Conservation (phyloP, 2,329 filamentous ascomycete genomes). For the Botrytis aclada region DNA sequence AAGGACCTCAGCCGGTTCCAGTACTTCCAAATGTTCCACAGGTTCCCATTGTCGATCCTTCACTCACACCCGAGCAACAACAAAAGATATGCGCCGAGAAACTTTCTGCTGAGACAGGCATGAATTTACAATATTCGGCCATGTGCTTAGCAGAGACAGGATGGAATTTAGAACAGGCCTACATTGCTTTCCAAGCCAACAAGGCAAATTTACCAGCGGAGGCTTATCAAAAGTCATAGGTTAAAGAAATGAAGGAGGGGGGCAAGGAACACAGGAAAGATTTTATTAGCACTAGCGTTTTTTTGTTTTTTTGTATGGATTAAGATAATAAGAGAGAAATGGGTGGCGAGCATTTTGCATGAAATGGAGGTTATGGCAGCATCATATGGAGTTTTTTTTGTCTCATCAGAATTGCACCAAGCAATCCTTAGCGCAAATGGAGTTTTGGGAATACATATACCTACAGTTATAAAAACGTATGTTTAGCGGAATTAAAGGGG, state of each 20-base stretch:
- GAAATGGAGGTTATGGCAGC: slow-evolving; percentile 3
- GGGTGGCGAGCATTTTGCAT: neutral
- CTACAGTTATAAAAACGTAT: slow-evolving; percentile 9
- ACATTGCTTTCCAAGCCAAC: slow-evolving; percentile 71
- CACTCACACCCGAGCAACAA: slow-evolving; percentile 33
- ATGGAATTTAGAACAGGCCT: slow-evolving; percentile 76
- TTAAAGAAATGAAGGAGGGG: neutral
- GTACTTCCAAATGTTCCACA: slow-evolving; percentile 24
- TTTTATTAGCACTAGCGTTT: neutral
- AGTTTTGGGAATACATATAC: slow-evolving; percentile 6
- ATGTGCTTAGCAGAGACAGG: slow-evolving; percentile 76
- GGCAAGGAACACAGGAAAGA: neutral
- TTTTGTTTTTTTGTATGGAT: neutral
- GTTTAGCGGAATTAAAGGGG: neutral
- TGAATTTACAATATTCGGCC: slow-evolving; percentile 75
- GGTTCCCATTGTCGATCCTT: slow-evolving; percentile 8
- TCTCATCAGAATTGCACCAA: neutral
- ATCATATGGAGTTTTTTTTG: neutral
- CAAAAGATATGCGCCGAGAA: slow-evolving; percentile 71
- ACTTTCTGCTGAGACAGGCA: slow-evolving; percentile 72
- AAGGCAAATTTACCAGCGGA: slow-evolving; percentile 51
- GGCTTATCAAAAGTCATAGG: slow-evolving; percentile 8
- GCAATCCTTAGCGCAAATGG: neutral
- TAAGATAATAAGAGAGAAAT: neutral
- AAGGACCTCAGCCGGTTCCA: neutral